Conservation (phyloP, 176 grass and related monocot genomes). For the Ampelocalamus luodianensis region DNA sequence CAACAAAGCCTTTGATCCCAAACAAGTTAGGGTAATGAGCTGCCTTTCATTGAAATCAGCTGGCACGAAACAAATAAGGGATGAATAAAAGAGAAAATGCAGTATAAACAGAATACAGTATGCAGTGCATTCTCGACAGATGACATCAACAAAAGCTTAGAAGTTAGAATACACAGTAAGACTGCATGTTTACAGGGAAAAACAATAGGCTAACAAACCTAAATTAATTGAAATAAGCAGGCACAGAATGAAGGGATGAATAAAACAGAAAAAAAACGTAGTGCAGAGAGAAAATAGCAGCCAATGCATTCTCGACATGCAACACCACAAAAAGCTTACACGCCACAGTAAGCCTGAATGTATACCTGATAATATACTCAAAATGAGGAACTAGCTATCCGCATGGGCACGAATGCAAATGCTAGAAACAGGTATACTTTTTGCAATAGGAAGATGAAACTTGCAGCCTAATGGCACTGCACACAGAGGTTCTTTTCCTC, state of each 20-base stretch:
- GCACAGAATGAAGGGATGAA: background rate
- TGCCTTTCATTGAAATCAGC: constrained; percentile 17
- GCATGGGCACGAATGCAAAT: background rate
- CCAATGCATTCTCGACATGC: background rate
- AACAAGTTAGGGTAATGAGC: too few relatives aligned
- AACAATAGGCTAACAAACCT: background rate
- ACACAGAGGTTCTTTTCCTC: background rate
- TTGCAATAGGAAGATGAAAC: background rate
- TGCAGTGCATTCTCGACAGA: background rate
- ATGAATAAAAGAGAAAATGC: background rate
- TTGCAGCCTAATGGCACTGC: background rate
- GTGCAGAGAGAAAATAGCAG: background rate
- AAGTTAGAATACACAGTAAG: background rate
- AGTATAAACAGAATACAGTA: constrained; percentile 31
- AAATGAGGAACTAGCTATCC: background rate
- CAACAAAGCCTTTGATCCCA: too few relatives aligned
- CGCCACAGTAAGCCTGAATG: background rate
- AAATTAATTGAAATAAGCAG: background rate
- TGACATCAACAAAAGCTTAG: background rate
- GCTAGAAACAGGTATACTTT: background rate
- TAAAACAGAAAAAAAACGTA: background rate
- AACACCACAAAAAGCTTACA: background rate
- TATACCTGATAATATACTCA: constrained; percentile 30
- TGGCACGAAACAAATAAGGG: background rate
- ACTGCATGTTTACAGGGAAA: constrained; percentile 4